Base-by-base conservation (phyloP, 2,329 filamentous ascomycete species). In the Fusarium sp. region DNA sequence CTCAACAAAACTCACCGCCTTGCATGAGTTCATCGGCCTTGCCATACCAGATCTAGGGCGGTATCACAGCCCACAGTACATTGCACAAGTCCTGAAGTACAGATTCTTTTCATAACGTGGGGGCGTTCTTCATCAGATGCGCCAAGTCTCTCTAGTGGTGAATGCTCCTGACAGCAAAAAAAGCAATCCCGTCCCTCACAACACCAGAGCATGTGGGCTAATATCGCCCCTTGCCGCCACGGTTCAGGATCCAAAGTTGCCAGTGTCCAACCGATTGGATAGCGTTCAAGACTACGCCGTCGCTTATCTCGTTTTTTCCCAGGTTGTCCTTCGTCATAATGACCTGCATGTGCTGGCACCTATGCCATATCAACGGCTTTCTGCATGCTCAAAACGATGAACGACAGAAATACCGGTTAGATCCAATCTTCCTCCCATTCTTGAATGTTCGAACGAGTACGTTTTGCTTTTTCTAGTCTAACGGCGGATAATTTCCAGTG, bases 251-350 rank as follows among this genome's bases (percentile, higher is more conserved):
- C 56, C 54, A 74, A 72, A 75, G 70, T 71, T 77, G 64, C 60
- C 67, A 76, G 65, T 69, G 60, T 64, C 63, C 63, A 77, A 70
- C 68, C 65, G 74, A 73, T 77, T 77, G 73, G 74, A 58, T 73
- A 53, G 61, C 53, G 51, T 74, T 71, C 64, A 73, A 61, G 44
- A 71, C 66, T 68, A 64, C 64, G 63, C 61, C 53, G 61, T 77
- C 75, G 75, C 75, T 75, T 77, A 78, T 77, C 76, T 77, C 65
- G 67, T 68, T 60, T 68, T 68, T 72, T 72, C 65, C 54, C 61
- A 65, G 63, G 63, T 59, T 48, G 57, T 63, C 63, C 53, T 75
- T 61, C 61, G 57, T 70, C 64, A 69, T 60, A 54, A 62, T 74
- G 70, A 71, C 72, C 67, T 75, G 75, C 75, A 77, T 74, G 41